Base-by-base conservation (phyloP, 2,329 filamentous ascomycete species). In the Hypoxylon sp. region DNA sequence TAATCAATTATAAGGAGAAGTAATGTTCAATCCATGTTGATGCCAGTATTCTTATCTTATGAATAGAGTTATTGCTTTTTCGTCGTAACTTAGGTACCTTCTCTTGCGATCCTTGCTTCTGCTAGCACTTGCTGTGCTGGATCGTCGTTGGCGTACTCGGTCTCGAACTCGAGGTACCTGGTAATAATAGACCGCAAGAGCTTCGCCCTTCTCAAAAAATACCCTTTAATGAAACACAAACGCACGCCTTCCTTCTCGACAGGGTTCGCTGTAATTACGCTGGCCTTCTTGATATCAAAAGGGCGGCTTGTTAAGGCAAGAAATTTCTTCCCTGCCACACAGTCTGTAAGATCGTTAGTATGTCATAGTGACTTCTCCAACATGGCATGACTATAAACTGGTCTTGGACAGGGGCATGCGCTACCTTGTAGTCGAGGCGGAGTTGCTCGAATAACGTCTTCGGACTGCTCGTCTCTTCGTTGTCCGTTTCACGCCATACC, bases 371-470 rank as follows among this genome's bases (percentile, higher is more conserved):
- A n/a, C n/a, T n/a, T n/a, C 2, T 16, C 34, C 9, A 60, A 30
- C 55, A 56, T 37, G 2, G 1, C 5, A n/a, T 56, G 32, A 2
- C 61, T 56, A 12, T 11, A 23, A 12, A 11, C n/a, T n/a, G 7
- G 8, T 25, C 14, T 12, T 54, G 52, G 9, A 53, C 30, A 0
- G 63, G n/a, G 30, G 34, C 34, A 1, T 21, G 2, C n/a, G 32
- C 51, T 5, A 48, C 47, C 48, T 51, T 61, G 56, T 58, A 64
- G 21, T 19, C 19, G 2, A 45, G 23, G 4, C 39, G 48, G 1
- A 69, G 29, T 0, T 27, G 45, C 1, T 48, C 1, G 8, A 63
- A 19, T 5, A 59, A 19, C 7, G 14, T 21, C 1, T 34, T 23
- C 2, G 59, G 51, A 3, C 16, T 30, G 5, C 7, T 11, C 2